Base-by-base conservation (phyloP, 768 basidiomycete genomes). In the Pulveroboletus sp. region DNA sequence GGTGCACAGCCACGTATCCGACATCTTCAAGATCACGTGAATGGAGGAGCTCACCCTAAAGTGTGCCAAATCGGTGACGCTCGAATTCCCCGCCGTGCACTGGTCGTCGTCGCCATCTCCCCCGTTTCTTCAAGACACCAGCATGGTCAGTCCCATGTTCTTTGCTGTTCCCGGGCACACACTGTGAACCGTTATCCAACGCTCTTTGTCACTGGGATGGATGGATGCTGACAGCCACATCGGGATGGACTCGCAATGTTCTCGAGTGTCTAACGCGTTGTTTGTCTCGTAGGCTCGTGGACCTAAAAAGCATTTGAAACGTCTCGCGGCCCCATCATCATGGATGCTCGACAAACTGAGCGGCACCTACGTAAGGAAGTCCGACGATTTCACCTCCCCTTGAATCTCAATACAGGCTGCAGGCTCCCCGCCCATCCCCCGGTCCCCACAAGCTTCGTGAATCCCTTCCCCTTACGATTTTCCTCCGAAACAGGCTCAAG, bases 341-440 rank as follows among this genome's bases (percentile, higher is more conserved):
- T 99, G 96, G 96, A 97, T 99, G 94, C 82, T 99, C 57, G 93
- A 98, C 81, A 99, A 99, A 78, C 75, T 99, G 64, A 85, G 89
- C 74, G 92, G 92, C 52, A 93, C 92, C 60, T 95, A 91, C 63
- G 92, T 93, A 73, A 70, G 88, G 72, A 54, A 30, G 31, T 22
- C 40, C 6, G 11, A 6, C 23, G 16, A 19, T 49, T 31, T 10
- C 20, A 30, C 23, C 6, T 20, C n/a, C 14, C 8, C 4, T 43
- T 20, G 16, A 51, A 35, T 24, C 53, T 63, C 24, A 60, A 36
- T 22, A 27, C 14, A 23, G 40, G n/a, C 41, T 45, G 35, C 60
- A 91, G 93, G 93, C 93, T 68, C 92, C 93, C 59, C 89, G 93
- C 63, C 94, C 95, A 50, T 96, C 94, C 48, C 88, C 96, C 60